Base-by-base conservation (phyloP, 371 early-diverging fungal species). In the Lichtheimia ornata region DNA sequence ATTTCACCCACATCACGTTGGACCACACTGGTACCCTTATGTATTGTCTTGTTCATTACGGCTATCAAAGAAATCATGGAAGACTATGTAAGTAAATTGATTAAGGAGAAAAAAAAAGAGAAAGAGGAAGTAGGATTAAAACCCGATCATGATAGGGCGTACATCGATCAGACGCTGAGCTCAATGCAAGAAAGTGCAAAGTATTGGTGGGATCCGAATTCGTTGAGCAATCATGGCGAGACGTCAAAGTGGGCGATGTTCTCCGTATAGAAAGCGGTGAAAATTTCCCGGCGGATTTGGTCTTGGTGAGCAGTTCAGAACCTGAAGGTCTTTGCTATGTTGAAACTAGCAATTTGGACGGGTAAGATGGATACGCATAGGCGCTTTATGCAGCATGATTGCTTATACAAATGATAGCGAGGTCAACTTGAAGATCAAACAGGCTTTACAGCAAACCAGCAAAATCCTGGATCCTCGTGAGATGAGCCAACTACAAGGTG, bases 21-120 rank as follows among this genome's bases (percentile, higher is more conserved):
- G 67, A 96, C 96, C 13, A 99, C 99, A 2, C 69, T 94, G 27
- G 90, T 97, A 18, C 99, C 99, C 4, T 82, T 99, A 47, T 67
- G 80, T 4, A 85, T 97, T 62, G 97, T 99, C 1, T 73, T 99
- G 59, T 71, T 91, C 25, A 94, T 92, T 30, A 95, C 98, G 1
- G 99, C 96, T 22, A 74, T 94, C 42, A 99, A 99, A 76, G 99
- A 99, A 74, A 80, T 94, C 3, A 79, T 96, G 44, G 99, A 99
- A 71, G 99, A 99, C 73, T 79, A 86, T 71, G 91, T 88, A 84
- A 79, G 59, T n/a, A 11, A 12, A 4, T n/a, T 28, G 13, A 17
- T n/a, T 42, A 35, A 35, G 22, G 41, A 25, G 25, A 7, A 5
- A 40, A 27, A 40, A 17, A 22, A 35, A n/a, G 15, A 22, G 43